Evolutionary conservation across 352 stramenopile species (phyloP), one percentile per base, ranked within the genome.

Genomic region (Phytophthora pinifolia): DNA sequence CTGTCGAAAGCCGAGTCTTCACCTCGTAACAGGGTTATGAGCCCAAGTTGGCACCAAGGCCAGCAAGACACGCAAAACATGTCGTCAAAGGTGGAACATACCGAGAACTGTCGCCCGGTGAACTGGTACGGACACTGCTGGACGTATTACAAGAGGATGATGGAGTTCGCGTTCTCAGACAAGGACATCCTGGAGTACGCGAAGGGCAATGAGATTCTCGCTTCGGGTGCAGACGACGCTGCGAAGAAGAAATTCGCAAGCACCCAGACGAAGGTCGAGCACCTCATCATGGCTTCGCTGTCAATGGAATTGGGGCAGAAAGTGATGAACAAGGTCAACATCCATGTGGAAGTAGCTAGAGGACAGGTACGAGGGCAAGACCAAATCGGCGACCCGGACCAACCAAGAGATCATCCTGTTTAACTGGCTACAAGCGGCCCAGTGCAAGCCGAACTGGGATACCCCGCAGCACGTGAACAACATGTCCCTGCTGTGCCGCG

Each of bases 371-470:
- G 43, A 54, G 13, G 34, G 52, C 10, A 60, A 47, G 29, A 38
- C 42, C 2, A 60, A 60, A 9, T 33, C 42, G 2, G 34, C 34
- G 3, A 54, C 42, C 4, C 33, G 52, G 14, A 52, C 51, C 10
- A 59, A 59, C 32, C 50, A 59, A 35, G 34, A 60, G 10, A 54
- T 53, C 17, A 53, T 53, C 3, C 10, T 60, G 8, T 60, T 47
- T 31, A 44, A 60, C 34, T 53, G 53, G 43, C 27, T 60, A 4
- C 52, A 60, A 3, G 20, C 20, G 2, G 20, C 20, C 20, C 1
- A 22, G 20, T 22, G 20, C 20, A 60, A 60, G 17, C 34, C 52
- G 1, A 46, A 46, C 20, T 59, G 34, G 42, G 34, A 51, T 17
- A 42, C 47, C 13, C 25, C 2, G 5, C 52, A 60, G 29, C 43